phyloP scores from a whole-genome alignment of 2,329 filamentous ascomycete species.

The Biscogniauxia mediterranea region DNA sequence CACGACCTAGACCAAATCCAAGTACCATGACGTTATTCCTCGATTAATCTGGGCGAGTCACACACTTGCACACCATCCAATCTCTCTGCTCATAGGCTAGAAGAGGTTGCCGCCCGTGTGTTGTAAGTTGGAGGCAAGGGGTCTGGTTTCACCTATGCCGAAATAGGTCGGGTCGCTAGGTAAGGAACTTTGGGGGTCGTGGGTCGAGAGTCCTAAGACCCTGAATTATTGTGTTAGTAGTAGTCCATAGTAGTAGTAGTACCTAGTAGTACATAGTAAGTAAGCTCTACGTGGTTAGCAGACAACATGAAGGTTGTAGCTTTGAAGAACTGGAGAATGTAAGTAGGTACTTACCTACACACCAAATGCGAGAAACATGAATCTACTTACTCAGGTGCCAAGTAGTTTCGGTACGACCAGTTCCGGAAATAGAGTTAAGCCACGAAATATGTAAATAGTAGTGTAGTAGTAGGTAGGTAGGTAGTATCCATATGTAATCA shows the following conservation, averaged over 20 bases:
- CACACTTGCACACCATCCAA: not conserved
- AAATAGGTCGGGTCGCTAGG: not conserved
- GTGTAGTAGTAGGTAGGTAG: too few species aligned
- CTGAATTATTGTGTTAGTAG: too few species aligned
- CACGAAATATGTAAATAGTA: not conserved
- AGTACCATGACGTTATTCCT: not conserved
- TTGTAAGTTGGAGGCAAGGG: not conserved
- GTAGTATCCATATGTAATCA: too few species aligned
- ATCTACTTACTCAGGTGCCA: not conserved
- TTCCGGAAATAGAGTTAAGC: not conserved
- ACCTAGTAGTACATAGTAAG: too few species aligned
- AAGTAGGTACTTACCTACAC: too few species aligned
- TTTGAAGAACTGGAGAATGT: too few species aligned
- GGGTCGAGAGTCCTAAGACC: too few species aligned
- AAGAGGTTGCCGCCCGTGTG: not conserved
- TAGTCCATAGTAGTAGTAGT: too few species aligned
- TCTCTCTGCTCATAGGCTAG: not conserved
- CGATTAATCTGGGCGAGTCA: not conserved
- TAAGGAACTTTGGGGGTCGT: not conserved
- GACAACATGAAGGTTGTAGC: too few species aligned
- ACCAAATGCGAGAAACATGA: not conserved
- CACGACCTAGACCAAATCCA: not conserved
- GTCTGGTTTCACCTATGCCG: not conserved
- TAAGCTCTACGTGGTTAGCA: too few species aligned
- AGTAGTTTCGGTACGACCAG: not conserved